Conservation (phyloP, 208 protist genomes). For the Perkinsela sp. region DNA sequence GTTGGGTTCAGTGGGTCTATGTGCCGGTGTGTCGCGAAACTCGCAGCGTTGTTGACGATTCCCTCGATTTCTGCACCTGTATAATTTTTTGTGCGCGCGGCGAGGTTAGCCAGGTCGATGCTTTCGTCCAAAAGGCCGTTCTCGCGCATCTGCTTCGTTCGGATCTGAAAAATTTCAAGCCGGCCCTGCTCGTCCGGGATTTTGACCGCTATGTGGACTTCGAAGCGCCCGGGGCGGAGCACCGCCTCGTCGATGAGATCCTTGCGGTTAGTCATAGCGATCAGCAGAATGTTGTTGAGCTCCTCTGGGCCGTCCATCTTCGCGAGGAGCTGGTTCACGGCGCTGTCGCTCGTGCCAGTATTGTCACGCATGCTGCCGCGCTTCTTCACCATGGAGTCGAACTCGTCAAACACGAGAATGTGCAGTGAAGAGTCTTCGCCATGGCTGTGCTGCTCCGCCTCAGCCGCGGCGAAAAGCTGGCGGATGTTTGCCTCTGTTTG, state of each 20-base stretch:
- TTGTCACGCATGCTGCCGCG: slow-evolving; percentile 60
- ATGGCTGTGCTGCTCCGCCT: slow-evolving; percentile 65
- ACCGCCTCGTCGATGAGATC: slow-evolving; percentile 99
- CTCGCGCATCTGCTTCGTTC: slow-evolving; percentile 76
- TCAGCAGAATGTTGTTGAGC: slow-evolving; percentile 97
- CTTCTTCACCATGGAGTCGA: slow-evolving; percentile 96
- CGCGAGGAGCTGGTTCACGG: slow-evolving; percentile 98
- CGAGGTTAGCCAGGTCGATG: slow-evolving; percentile 74
- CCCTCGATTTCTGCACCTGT: slow-evolving; percentile 83
- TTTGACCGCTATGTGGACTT: slow-evolving; percentile 89
- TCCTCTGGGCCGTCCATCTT: slow-evolving; percentile 97
- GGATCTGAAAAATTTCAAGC: slow-evolving; percentile 93
- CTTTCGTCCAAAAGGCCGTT: slow-evolving; percentile 55
- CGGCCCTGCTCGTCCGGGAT: slow-evolving; percentile 89
- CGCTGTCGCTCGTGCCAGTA: slow-evolving; percentile 86
- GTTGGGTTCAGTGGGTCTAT: slow-evolving; percentile 46
- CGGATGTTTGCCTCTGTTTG: slow-evolving; percentile 95
- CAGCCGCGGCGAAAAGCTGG: slow-evolving; percentile 91
- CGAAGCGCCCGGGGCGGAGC: slow-evolving; percentile 89
- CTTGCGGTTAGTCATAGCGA: slow-evolving; percentile 96
- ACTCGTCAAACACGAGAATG: slow-evolving; percentile 99
- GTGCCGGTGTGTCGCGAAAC: slow-evolving; percentile 59
- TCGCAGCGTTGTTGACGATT: slow-evolving; percentile 48
- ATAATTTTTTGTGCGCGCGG: slow-evolving; percentile 88
- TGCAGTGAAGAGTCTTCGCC: slow-evolving; percentile 85